phyloP scores from a whole-genome alignment of 1,139 yeast genomes.

The Blastobotrys ciferrii region DNA sequence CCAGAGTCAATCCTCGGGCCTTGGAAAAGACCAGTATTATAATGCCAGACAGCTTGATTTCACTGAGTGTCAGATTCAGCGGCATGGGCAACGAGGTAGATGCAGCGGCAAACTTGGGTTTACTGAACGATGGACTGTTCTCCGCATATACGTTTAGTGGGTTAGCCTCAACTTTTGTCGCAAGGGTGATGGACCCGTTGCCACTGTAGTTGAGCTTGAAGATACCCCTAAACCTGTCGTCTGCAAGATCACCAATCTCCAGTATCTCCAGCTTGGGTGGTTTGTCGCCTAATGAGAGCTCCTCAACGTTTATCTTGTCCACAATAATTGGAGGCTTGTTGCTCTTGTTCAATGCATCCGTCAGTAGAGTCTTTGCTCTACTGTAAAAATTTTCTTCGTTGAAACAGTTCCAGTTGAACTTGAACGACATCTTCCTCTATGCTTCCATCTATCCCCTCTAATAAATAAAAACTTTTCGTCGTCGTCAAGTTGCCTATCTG shows the following conservation, averaged over 20 bases:
- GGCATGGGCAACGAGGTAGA: conserved; percentile 75
- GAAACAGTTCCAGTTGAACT: conserved; percentile 76
- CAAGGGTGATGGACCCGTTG: conserved; percentile 74
- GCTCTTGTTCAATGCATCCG: conserved; percentile 70
- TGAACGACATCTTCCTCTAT: conserved; percentile 58
- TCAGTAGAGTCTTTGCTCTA: conserved; percentile 67
- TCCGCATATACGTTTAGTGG: conserved; percentile 65
- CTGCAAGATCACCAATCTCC: conserved; percentile 82
- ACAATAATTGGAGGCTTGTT: conserved; percentile 78
- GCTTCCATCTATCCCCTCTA: not conserved
- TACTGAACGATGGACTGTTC: conserved; percentile 47
- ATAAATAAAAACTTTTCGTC: not conserved
- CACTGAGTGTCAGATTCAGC: conserved; percentile 68
- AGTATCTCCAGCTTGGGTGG: conserved; percentile 80
- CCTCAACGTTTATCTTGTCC: conserved; percentile 68
- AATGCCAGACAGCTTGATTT: conserved; percentile 72
- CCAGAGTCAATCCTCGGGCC: conserved; percentile 79
- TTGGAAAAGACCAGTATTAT: conserved; percentile 81
- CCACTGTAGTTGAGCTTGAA: conserved; percentile 80
- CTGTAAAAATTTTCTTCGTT: conserved; percentile 64
- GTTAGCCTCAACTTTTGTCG: conserved; percentile 83
- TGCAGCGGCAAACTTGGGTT: conserved; percentile 67
- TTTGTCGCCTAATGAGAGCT: conserved; percentile 70
- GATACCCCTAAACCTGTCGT: conserved; percentile 78
- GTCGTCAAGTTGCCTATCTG: not conserved